These are phyloP conservation scores for Penicillium sp. DNA, from an alignment of 2,329 filamentous ascomycete species.

Conservation along the genomic window DNA sequence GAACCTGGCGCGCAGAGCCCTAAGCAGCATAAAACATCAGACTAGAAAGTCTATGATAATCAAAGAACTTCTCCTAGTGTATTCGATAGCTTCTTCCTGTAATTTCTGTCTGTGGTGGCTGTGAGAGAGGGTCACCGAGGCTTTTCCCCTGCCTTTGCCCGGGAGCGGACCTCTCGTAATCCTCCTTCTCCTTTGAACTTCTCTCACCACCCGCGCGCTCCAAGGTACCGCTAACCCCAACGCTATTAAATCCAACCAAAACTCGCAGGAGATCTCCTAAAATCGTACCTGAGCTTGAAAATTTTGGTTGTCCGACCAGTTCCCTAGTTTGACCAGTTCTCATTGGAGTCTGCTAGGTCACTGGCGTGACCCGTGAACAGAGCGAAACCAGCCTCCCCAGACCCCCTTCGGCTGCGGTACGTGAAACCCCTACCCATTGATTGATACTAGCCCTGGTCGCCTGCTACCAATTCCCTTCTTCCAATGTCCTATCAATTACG, in stretches of 20 bases:
- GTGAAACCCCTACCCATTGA: constrained; percentile 16
- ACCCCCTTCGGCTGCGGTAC: constrained; percentile 27
- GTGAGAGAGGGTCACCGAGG: constrained; percentile 15
- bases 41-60: constrained; percentile 4
- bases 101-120: constrained; percentile 6
- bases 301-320: background rate
- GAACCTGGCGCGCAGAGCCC: constrained; percentile 13
- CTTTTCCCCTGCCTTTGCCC: constrained; percentile 18
- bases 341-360: constrained; percentile 4
- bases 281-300: background rate
- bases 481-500: background rate
- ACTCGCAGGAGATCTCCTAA: background rate
- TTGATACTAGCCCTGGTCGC: constrained; percentile 1
- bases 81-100: background rate
- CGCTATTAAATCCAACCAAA: constrained; percentile 5
- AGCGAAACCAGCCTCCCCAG: constrained; percentile 20
- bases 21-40: constrained; percentile 4
- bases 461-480: background rate
- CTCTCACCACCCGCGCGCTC: constrained; percentile 22
- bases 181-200: constrained; percentile 27
- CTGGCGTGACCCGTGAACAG: constrained; percentile 4
- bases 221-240: constrained; percentile 15
- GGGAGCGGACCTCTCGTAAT: constrained; percentile 30
- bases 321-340: background rate
- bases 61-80: background rate